These are phyloP conservation scores for Aspergillus homomorphus DNA, from an alignment of 495 filamentous ascomycete genomes.

Conservation along the genomic window DNA sequence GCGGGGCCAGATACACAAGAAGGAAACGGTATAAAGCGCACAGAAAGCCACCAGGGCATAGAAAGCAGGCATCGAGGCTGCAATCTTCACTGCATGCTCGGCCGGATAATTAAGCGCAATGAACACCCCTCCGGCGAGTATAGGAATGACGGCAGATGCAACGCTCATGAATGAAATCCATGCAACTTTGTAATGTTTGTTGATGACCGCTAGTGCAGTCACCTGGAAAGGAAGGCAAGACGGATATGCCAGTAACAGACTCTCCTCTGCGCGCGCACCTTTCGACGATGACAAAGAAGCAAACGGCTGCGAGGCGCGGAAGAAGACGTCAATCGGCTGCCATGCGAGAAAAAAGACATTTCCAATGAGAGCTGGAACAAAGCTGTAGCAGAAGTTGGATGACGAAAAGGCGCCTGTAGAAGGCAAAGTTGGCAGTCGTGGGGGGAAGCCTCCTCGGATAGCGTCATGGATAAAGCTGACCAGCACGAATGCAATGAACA, in stretches of 20 bases:
- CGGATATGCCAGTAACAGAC: slow-evolving; percentile 72
- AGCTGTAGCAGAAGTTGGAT: slow-evolving; percentile 85
- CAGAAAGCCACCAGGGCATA: slow-evolving; percentile 65
- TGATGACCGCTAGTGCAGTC: slow-evolving; percentile 57
- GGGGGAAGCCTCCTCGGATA: slow-evolving; percentile 65
- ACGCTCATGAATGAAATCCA: slow-evolving; percentile 63
- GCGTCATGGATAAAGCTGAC: slow-evolving; percentile 74
- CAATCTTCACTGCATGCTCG: slow-evolving; percentile 57
- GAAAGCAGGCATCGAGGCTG: slow-evolving; percentile 65
- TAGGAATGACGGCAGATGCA: slow-evolving; percentile 63
- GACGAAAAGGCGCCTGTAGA: slow-evolving; percentile 67
- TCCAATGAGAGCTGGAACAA: slow-evolving; percentile 73
- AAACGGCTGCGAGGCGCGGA: slow-evolving; percentile 75
- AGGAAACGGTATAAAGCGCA: slow-evolving; percentile 61
- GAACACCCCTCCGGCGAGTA: slow-evolving; percentile 77
- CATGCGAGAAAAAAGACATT: slow-evolving; percentile 73
- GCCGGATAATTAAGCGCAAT: slow-evolving; percentile 66
- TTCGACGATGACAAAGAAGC: slow-evolving; percentile 54
- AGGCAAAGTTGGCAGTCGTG: slow-evolving; percentile 59
- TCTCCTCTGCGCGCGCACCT: slow-evolving; percentile 63
- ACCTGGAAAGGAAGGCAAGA: slow-evolving; percentile 61
- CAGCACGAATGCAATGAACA: slow-evolving; percentile 70
- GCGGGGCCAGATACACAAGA: slow-evolving; percentile 56
- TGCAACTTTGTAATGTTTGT: slow-evolving; percentile 69
- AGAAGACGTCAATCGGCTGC: slow-evolving; percentile 70